Base-by-base conservation (phyloP, 768 basidiomycete genomes). In the Termitomyces eurrhizus region DNA sequence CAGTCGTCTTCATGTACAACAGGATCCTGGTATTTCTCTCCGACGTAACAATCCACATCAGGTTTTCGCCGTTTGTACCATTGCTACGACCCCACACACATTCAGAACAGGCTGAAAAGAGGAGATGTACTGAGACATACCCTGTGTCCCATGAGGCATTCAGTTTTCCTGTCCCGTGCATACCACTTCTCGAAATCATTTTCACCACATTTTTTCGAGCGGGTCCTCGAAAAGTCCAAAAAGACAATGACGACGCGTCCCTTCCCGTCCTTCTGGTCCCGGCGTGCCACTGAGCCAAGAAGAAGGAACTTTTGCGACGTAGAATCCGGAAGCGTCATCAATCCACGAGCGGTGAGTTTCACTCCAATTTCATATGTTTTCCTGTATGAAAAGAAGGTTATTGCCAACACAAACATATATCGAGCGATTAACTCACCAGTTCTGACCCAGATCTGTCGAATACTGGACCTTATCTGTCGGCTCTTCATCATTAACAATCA, bases 281-380 rank as follows among this genome's bases (percentile, higher is more conserved):
- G 73, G 24, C 87, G 83, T 2, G 84, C 76, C 13, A 94, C 79
- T 61, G 89, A 87, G 5, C 90, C 97, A 29, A 97, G 80, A 8
- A 99, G 79, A 9, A 98, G 69, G 78, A 98, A 98, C 73, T 96
- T 98, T 70, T 97, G 96, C 0, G 93, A 95, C 0, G 97, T 98
- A 13, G 93, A 93, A 66, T 99, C 97, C 0, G 93, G 92, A 6
- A 98, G 83, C 4, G 94, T 97, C 45, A 90, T 87, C n/a, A 99
- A 77, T 0, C 85, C 85, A 8, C 85, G 80, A 0, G 92, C 87
- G 24, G 89, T 86, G 5, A 98, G 63, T 33, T 77, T 86, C 60
- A 91, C 71, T 2, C 86, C 91, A 55, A 95, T 75, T 13, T 89
- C 74, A 62, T 91, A 86, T 13, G 80, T 75, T 59, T 83, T 75